These are phyloP conservation scores for Mucor lusitanicus DNA, from an alignment of 371 early-diverging fungal species.

Conservation along the genomic window DNA sequence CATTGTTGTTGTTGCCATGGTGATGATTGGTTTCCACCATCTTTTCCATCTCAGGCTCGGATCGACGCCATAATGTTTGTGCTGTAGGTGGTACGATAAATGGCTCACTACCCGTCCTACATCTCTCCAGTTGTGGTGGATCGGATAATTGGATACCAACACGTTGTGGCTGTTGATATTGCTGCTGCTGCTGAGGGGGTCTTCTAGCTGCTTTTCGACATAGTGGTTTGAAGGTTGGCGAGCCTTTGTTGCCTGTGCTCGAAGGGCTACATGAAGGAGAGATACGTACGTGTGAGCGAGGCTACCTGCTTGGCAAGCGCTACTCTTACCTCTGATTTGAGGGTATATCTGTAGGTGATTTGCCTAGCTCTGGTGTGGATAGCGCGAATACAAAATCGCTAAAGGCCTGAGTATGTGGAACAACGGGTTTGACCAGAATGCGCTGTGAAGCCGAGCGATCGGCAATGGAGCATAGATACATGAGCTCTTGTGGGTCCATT, in stretches of 20 bases:
- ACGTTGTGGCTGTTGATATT: background rate
- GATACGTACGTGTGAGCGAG: background rate
- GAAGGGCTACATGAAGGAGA: background rate
- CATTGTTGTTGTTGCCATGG: background rate
- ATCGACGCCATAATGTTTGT: conserved; percentile 13
- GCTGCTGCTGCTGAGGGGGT: background rate
- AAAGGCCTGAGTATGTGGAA: background rate
- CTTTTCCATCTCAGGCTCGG: background rate
- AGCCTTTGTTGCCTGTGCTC: conserved; percentile 6
- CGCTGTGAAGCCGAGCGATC: conserved; percentile 46
- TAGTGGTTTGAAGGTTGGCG: conserved; percentile 24
- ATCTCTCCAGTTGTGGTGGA: conserved; percentile 19
- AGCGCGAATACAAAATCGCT: conserved; percentile 10
- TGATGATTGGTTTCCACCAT: conserved; percentile 2
- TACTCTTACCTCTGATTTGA: background rate
- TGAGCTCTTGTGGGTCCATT: conserved; percentile 35
- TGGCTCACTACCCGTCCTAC: background rate
- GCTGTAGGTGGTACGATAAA: background rate
- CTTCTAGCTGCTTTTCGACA: conserved; percentile 24
- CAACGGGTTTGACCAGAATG: conserved; percentile 30
- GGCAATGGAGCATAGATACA: conserved; percentile 42
- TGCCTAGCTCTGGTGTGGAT: conserved; percentile 46
- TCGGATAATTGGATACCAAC: conserved; percentile 40
- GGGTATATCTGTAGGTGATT: conserved; percentile 33
- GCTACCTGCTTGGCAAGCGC: background rate